Evolutionary conservation across 305 asterid species (phyloP), one percentile per base, ranked within the genome.

Genomic region (Fraxinus sp.): DNA sequence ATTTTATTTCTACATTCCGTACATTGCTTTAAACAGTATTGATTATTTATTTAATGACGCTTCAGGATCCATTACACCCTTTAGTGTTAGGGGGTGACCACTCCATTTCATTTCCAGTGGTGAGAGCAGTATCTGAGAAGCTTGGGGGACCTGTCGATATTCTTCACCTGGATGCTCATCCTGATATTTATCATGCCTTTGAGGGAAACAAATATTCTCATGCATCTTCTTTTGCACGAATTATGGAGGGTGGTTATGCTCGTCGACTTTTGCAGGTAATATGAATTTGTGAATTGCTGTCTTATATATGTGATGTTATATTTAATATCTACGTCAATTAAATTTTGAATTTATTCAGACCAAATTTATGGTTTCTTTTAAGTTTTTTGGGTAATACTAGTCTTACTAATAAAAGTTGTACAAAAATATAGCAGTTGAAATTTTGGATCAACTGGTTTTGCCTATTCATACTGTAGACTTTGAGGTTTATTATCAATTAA

Each of bases 81-180:
- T 88, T 94, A 89, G 98, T 94, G 84, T 91, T 96, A 41, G 99
- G 99, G 41, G 99, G 99, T 30, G 99, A 96, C 84, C 99, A 96
- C 90, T 96, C 98, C 5, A 96, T 96, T 83, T 94, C 99, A 16
- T 94, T 79, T 87, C 99, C 98, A 59, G 95, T 93, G 78, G 95
- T 94, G 85, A 89, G 99, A 91, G 99, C 98, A 3, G 98, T 96
- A 73, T 94, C 99, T 70, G 97, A 96, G 92, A 93, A 96, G 88
- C 99, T 96, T 78, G 99, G 98, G 74, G 98, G 99, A 75, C 97
- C 97, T 32, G 91, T 96, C 14, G 99, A 96, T 89, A 86, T 96
- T 86, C 99, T 96, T 89, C 99, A 96, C 88, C 91, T 96, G 32
- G 99, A 96, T 89, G 99, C 99, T 55, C 99, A 96, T 88, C 99